Conservation (phyloP, 495 filamentous ascomycete genomes). For the Aspergillus carlsbadensis region DNA sequence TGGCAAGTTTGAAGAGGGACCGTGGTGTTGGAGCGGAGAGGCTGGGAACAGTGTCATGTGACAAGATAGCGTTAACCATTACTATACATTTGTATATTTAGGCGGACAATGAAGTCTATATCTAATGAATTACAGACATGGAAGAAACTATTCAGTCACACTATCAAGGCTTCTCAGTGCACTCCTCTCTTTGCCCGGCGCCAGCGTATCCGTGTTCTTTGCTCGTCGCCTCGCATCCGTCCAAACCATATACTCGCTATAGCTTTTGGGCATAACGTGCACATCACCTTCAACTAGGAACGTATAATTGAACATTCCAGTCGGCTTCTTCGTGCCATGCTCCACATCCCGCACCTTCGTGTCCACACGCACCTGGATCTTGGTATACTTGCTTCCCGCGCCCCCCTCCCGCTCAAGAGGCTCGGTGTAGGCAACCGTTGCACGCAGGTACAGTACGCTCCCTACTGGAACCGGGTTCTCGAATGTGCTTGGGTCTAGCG, state of each 20-base stretch:
- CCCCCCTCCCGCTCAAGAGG: conserved; percentile 45
- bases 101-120: neutral
- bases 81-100: neutral
- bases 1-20: neutral
- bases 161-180: conserved; percentile 41
- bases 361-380: conserved; percentile 75
- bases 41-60: conserved; percentile 18
- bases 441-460: conserved; percentile 75
- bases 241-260: conserved; percentile 78
- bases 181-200: conserved; percentile 35
- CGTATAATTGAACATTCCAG: conserved; percentile 84
- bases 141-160: conserved; percentile 42
- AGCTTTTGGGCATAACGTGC: conserved; percentile 72
- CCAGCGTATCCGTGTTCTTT: conserved; percentile 40
- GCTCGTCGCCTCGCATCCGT: conserved; percentile 68
- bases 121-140: neutral
- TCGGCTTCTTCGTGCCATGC: conserved; percentile 71
- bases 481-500: conserved; percentile 77
- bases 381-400: conserved; percentile 49
- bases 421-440: conserved; percentile 77
- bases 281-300: conserved; percentile 73
- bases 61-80: neutral
- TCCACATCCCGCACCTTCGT: conserved; percentile 76
- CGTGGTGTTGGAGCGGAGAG: conserved; percentile 13
- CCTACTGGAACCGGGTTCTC: conserved; percentile 84